Evolutionary conservation across 2,329 filamentous ascomycete genomes (phyloP).

Genomic region (Xylaria sp.): DNA sequence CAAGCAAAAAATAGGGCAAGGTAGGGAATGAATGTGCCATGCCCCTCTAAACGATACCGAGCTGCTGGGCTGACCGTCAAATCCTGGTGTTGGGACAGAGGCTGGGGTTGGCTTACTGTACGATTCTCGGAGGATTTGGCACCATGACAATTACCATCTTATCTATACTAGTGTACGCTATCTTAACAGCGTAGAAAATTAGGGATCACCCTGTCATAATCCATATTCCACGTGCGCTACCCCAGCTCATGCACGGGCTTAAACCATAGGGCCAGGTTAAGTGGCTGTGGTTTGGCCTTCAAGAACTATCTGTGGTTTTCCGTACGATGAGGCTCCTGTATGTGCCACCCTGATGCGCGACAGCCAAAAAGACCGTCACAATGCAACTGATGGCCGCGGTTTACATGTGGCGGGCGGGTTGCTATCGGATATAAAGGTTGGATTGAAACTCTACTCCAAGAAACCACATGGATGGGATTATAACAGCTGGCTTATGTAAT

Average conservation of each 20-base stretch:
- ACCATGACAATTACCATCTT: constrained; percentile 18
- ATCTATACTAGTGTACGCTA: too few species aligned
- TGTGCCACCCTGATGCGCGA: too few species aligned
- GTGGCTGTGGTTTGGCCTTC: background rate
- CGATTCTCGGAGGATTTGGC: background rate
- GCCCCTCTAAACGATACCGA: constrained; percentile 10
- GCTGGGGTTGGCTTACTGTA: constrained; percentile 20
- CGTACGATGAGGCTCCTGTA: background rate
- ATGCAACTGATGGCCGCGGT: background rate
- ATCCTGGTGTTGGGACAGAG: background rate
- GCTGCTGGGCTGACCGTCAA: background rate
- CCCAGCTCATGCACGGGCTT: background rate
- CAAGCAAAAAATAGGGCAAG: background rate
- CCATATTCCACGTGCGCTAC: background rate
- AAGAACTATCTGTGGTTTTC: background rate
- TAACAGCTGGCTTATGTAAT: background rate
- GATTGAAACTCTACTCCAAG: background rate
- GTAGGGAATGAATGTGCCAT: background rate
- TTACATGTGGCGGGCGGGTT: background rate
- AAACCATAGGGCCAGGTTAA: too few species aligned
- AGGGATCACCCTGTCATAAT: background rate
- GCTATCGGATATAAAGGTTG: background rate
- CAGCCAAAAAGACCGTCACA: background rate
- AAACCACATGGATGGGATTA: background rate
- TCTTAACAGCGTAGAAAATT: background rate